Evolutionary conservation across 306 rosid species (phyloP).

Genomic region (Cucurbita maxima): DNA sequence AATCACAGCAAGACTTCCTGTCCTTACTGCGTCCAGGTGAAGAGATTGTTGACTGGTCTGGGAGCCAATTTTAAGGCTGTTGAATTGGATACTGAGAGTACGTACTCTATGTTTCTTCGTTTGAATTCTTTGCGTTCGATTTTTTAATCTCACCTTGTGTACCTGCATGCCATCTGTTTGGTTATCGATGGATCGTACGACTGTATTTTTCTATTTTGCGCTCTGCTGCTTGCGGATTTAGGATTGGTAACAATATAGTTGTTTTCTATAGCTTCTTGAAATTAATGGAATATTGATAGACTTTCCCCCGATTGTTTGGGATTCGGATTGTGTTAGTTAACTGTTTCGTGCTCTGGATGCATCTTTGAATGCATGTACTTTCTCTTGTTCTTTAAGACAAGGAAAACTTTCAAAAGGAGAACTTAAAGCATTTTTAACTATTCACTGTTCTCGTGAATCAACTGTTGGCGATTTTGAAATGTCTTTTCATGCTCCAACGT

Average conservation of each 20-base stretch:
- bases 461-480: background rate
- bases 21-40: conserved; percentile 46
- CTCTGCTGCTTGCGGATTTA: background rate
- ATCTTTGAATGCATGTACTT: background rate
- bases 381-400: background rate
- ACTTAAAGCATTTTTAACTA: background rate
- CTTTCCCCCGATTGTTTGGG: background rate
- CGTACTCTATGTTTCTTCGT: background rate
- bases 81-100: conserved; percentile 55
- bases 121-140: background rate
- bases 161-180: no score
- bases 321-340: background rate
- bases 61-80: conserved; percentile 35
- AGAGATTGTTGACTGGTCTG: conserved; percentile 32
- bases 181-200: no score
- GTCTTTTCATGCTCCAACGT: background rate
- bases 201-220: no score
- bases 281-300: background rate
- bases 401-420: background rate
- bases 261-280: background rate
- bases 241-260: background rate
- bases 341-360: background rate
- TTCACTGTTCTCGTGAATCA: background rate
- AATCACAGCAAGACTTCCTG: conserved; percentile 48
- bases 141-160: background rate